phyloP scores from a whole-genome alignment of 1,139 yeast genomes.

The Sugiyamaella sp. region DNA sequence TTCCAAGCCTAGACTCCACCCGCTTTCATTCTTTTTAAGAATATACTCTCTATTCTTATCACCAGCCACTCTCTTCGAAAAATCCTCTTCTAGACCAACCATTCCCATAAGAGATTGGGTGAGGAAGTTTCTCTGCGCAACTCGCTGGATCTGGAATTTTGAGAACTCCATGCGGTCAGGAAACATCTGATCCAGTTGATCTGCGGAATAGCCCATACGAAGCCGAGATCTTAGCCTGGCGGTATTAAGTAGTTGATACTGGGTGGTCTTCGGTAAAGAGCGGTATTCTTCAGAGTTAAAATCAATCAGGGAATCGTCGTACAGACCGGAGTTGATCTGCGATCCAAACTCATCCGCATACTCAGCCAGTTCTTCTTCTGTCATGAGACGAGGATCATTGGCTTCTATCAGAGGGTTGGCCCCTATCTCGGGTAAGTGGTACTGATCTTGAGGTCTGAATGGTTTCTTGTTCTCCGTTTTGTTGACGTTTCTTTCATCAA shows the following conservation, averaged over 20 bases:
- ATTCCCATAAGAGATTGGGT: constrained; percentile 87
- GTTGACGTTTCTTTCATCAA: constrained; percentile 33
- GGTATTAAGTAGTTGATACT: constrained; percentile 83
- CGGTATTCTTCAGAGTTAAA: constrained; percentile 46
- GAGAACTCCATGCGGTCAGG: constrained; percentile 90
- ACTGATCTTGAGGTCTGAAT: constrained; percentile 59
- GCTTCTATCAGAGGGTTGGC: constrained; percentile 41
- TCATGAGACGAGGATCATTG: constrained; percentile 71
- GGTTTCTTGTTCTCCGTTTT: constrained; percentile 16
- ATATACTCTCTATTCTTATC: constrained; percentile 79
- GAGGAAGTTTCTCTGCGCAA: constrained; percentile 83
- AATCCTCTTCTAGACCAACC: constrained; percentile 75
- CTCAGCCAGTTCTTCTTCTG: constrained; percentile 70
- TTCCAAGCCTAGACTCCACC: constrained; percentile 80
- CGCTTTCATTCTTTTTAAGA: constrained; percentile 74
- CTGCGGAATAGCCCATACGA: constrained; percentile 92
- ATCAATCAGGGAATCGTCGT: constrained; percentile 42
- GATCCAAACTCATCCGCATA: constrained; percentile 63
- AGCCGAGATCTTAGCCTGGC: constrained; percentile 81
- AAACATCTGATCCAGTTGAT: constrained; percentile 77
- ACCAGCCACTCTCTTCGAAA: constrained; percentile 73
- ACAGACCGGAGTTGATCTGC: constrained; percentile 52
- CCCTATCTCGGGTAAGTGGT: constrained; percentile 76
- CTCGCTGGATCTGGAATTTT: constrained; percentile 89
- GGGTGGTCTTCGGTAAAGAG: constrained; percentile 69